These are phyloP conservation scores for Candida namnaoensis DNA, from an alignment of 805 yeast species.

Conservation along the genomic window DNA sequence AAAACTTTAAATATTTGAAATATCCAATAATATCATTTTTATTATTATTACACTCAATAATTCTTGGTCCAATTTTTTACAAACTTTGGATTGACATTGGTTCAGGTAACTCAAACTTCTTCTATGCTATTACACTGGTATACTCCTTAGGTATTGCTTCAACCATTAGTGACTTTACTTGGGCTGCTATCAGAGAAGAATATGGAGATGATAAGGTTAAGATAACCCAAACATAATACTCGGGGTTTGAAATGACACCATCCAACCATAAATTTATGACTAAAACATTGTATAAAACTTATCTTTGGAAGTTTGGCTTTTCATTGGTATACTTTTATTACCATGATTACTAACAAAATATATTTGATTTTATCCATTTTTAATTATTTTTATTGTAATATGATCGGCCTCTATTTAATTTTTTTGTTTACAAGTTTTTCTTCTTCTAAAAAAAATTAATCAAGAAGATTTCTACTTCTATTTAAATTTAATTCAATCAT, in stretches of 20 bases:
- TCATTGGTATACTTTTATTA: no score
- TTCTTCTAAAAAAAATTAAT: no score
- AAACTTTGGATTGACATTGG: conserved; percentile 92
- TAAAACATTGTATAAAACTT: no score
- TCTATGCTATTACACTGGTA: conserved; percentile 85
- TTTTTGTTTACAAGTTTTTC: no score
- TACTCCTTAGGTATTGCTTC: conserved; percentile 65
- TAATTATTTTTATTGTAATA: no score
- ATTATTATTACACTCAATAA: conserved; percentile 45
- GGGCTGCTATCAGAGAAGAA: conserved; percentile 71
- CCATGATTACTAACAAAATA: no score
- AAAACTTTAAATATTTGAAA: conserved; percentile 34
- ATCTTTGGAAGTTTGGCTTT: no score
- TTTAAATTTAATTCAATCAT: no score
- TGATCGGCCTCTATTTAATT: no score
- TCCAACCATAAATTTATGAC: no score
- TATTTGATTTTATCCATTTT: no score
- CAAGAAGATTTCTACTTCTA: no score
- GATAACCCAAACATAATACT: not conserved
- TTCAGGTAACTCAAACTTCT: conserved; percentile 93
- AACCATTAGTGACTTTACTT: conserved; percentile 64
- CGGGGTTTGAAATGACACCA: not conserved
- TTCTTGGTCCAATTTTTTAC: conserved; percentile 82
- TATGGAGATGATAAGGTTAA: conserved; percentile 24
- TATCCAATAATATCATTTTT: conserved; percentile 42